Conservation (phyloP, 805 yeast genomes). For the Clavispora asparagi region DNA sequence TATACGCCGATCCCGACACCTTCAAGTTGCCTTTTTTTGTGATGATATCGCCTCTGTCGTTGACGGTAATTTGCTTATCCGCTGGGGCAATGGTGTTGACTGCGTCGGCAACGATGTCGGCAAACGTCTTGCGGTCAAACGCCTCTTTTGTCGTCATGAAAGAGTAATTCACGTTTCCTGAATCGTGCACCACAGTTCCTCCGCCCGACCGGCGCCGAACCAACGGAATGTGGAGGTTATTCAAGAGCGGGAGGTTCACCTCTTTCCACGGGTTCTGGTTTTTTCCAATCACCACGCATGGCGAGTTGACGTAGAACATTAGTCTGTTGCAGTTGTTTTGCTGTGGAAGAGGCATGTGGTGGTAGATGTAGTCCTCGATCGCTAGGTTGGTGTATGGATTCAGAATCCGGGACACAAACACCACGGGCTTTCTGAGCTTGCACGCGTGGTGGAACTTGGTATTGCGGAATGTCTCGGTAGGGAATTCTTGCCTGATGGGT, state of each 20-base stretch:
- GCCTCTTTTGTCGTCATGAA: conserved; percentile 64
- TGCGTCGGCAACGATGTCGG: conserved; percentile 35
- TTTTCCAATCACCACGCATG: conserved; percentile 92
- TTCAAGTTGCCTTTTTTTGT: conserved; percentile 43
- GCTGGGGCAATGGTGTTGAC: conserved; percentile 18
- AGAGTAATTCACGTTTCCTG: conserved; percentile 83
- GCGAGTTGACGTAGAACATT: conserved; percentile 67
- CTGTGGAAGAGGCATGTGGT: conserved; percentile 46
- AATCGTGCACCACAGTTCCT: conserved; percentile 93
- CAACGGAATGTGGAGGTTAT: conserved; percentile 52
- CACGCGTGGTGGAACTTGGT: conserved; percentile 5
- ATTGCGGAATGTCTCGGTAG: background rate
- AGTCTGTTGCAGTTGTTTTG: conserved; percentile 41
- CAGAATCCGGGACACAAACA: conserved; percentile 51
- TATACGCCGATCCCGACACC: conserved; percentile 91
- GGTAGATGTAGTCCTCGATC: conserved; percentile 73
- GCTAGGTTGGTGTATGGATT: conserved; percentile 78
- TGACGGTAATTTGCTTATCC: conserved; percentile 40
- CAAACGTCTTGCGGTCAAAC: conserved; percentile 58
- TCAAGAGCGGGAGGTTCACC: conserved; percentile 54
- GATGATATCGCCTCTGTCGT: conserved; percentile 77
- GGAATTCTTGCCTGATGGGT: too few relatives aligned
- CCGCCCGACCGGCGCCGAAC: conserved; percentile 88
- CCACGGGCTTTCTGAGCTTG: conserved; percentile 37
- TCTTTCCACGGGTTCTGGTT: conserved; percentile 96